Base-by-base conservation (phyloP, 176 grass and related monocot genomes). In the Ensete ventricosum region DNA sequence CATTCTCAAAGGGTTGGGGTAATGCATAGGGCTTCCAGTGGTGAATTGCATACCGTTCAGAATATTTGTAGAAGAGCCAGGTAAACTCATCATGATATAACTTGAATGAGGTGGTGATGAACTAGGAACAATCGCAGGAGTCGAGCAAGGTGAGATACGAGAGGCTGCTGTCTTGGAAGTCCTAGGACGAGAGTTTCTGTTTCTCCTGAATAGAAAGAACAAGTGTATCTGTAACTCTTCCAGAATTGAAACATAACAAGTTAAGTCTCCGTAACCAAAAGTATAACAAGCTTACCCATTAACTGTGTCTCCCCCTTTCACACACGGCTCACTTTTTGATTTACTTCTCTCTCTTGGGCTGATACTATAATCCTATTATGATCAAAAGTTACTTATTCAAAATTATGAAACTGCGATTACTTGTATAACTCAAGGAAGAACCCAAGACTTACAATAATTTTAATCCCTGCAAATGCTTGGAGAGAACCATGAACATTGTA, bases 361-460 rank as follows among this genome's bases (percentile, higher is more conserved):
- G 22, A 55, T 24, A 55, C 2, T 54, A 27, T 73, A 55, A 16
- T 73, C 52, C 71, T 73, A 17, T 73, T 25, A 53, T 26, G 20
- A 25, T 16, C 14, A 1, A 62, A 13, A 26, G 34, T 3, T 5
- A 26, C 54, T 14, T 25, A 51, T 54, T 73, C 17, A 54, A 14
- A 17, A 13, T 16, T 16, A 55, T 5, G 23, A 54, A 26, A 43
- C 34, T 43, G 5, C 6, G 34, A 43, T 22, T 52, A 20, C 9
- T 9, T 34, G 9, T 59, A 49, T 57, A 14, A 54, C 3, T 57
- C 55, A 17, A 11, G 3, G 11, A 13, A 43, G 5, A 62, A 81
- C 11, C 0, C 14, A 43, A 65, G 17, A 76, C 84, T 86, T 84
- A 96, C 94, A 29, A 79, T 77, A 69, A 86, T 69, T 81, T 91